Percentiles rank a stretch among this genome's conserved stretches.
Conservation (phyloP, 768 basidiomycete genomes). For the Steccherinum ochraceum region DNA sequence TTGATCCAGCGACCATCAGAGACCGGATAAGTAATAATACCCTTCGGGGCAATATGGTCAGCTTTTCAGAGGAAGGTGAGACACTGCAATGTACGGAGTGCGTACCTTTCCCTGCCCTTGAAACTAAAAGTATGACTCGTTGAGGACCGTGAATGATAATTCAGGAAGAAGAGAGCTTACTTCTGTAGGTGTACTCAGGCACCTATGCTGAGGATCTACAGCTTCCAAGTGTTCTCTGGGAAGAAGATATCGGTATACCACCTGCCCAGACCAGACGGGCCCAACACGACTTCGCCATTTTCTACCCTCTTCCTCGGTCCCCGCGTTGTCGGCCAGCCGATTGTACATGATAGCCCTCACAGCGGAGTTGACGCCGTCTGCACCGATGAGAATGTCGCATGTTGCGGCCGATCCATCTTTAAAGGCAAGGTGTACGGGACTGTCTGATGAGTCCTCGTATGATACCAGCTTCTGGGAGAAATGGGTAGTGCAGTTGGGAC, state of each 20-base stretch:
- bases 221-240: not conserved
- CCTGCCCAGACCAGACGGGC: not conserved
- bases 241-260: not conserved
- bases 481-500: no score
- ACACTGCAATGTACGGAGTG: no score
- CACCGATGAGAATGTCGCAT: slow-evolving; percentile 22
- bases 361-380: slow-evolving; percentile 18
- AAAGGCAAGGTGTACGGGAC: slow-evolving; percentile 14
- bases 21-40: not conserved
- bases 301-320: not conserved
- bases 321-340: not conserved
- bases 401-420: slow-evolving; percentile 16
- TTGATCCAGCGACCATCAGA: not conserved
- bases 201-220: not conserved
- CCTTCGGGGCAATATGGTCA: no score
- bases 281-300: not conserved
- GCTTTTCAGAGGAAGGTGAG: no score
- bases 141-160: no score
- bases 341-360: slow-evolving; percentile 6
- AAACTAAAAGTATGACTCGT: no score
- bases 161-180: not conserved
- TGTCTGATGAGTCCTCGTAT: slow-evolving; percentile 2
- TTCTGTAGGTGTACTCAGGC: not conserved
- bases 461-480: slow-evolving; percentile 13
- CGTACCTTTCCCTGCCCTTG: no score